Conservation (phyloP, 2,329 filamentous ascomycete species). For the Claviceps pusilla region DNA sequence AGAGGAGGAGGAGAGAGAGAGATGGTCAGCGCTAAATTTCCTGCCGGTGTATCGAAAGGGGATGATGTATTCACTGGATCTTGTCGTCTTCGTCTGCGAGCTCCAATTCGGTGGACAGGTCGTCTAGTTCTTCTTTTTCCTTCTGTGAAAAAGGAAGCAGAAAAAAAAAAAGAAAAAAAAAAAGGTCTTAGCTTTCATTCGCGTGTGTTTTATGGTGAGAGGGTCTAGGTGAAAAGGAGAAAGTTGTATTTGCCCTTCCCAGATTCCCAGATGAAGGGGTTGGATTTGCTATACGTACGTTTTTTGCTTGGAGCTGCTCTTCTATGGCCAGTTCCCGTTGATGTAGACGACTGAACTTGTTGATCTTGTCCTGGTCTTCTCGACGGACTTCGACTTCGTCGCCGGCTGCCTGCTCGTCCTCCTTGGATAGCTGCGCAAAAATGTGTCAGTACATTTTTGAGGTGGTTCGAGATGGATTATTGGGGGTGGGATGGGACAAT, state of each 20-base stretch:
- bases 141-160: constrained; percentile 42
- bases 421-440: constrained; percentile 62
- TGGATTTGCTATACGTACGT: constrained; percentile 34
- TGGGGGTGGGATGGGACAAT: no score
- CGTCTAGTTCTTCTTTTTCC: constrained; percentile 95
- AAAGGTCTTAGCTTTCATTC: constrained; percentile 3
- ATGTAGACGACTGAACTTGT: constrained; percentile 88
- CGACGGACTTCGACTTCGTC: constrained; percentile 88
- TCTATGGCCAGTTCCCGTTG: constrained; percentile 67
- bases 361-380: constrained; percentile 98
- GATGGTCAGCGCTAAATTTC: neutral
- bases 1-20: neutral
- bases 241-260: no score
- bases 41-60: neutral
- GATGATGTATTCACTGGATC: constrained; percentile 49
- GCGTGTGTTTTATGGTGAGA: no score
- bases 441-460: constrained; percentile 6
- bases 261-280: no score
- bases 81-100: constrained; percentile 89
- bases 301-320: constrained; percentile 66
- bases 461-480: no score
- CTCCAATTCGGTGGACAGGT: constrained; percentile 80
- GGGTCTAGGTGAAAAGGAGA: no score
- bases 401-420: constrained; percentile 62
- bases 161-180: neutral